phyloP scores from a whole-genome alignment of 1,284 basidiomycete genomes.

The Pulveroboletus sp. region DNA sequence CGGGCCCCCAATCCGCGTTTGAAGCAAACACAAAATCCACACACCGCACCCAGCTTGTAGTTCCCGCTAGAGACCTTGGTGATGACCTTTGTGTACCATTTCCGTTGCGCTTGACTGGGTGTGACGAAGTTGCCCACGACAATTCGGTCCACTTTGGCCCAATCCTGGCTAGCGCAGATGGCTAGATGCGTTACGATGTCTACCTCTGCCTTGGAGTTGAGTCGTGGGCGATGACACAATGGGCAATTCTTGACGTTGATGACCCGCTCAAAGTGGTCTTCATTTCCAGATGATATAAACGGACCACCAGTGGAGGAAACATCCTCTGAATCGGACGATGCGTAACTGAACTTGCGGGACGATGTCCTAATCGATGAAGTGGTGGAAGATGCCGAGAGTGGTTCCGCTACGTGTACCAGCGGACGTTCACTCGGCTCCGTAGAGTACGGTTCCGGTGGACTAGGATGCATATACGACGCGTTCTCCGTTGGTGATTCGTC shows the following conservation, averaged over 20 bases:
- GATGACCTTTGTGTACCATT: constrained; percentile 93
- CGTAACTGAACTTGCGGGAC: constrained; percentile 36
- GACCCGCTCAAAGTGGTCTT: constrained; percentile 75
- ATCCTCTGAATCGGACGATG: constrained; percentile 51
- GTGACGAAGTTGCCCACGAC: constrained; percentile 97
- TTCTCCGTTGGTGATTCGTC: constrained; percentile 30
- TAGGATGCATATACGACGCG: constrained; percentile 11
- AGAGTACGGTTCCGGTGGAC: constrained; percentile 31
- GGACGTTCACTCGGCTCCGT: constrained; percentile 52
- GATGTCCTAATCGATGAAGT: constrained; percentile 14
- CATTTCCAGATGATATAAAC: constrained; percentile 8
- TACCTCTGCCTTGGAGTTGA: constrained; percentile 85
- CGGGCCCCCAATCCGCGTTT: background rate
- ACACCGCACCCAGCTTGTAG: constrained; percentile 86
- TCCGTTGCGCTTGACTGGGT: constrained; percentile 92
- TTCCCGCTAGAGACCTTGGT: constrained; percentile 82
- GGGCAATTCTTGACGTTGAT: constrained; percentile 96
- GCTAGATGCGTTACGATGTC: constrained; percentile 95
- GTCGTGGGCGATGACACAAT: constrained; percentile 84
- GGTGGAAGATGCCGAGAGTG: constrained; percentile 26
- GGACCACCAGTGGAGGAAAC: constrained; percentile 21
- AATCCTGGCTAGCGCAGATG: constrained; percentile 91
- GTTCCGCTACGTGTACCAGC: constrained; percentile 38
- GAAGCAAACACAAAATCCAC: constrained; percentile 25
- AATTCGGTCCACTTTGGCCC: constrained; percentile 85